Evolutionary conservation across 768 basidiomycete species (phyloP).

Genomic region (Russula sp.): DNA sequence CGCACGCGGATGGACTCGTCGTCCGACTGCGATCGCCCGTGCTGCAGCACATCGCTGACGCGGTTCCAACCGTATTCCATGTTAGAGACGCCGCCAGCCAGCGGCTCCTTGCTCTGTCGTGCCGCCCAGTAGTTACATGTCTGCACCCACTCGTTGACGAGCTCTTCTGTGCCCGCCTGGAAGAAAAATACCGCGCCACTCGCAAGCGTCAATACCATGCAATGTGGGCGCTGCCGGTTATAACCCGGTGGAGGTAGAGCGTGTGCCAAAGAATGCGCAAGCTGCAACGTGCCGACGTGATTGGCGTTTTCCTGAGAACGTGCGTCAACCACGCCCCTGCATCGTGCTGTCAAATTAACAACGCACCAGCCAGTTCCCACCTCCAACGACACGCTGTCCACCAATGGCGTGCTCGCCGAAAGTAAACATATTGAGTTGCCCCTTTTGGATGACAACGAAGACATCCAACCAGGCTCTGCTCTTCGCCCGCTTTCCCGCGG

Average conservation of each 20-base stretch:
- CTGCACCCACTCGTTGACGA: constrained; percentile 98
- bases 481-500: constrained; percentile 72
- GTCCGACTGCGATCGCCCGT: constrained; percentile 53
- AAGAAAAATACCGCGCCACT: constrained; percentile 94
- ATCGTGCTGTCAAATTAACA: not conserved
- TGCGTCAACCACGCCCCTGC: constrained; percentile 12
- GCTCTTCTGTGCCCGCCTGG: constrained; percentile 96
- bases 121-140: constrained; percentile 99
- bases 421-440: constrained; percentile 91
- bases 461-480: constrained; percentile 91
- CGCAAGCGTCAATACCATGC: constrained; percentile 88
- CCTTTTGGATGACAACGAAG: constrained; percentile 93
- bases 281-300: constrained; percentile 71
- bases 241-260: constrained; percentile 89
- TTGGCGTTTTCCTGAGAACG: constrained; percentile 72
- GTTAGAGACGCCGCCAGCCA: constrained; percentile 94
- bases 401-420: constrained; percentile 76
- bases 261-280: constrained; percentile 86
- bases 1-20: constrained; percentile 44
- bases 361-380: constrained; percentile 97
- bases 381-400: constrained; percentile 68
- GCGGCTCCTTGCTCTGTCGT: constrained; percentile 88
- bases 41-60: constrained; percentile 48
- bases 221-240: constrained; percentile 83
- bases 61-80: constrained; percentile 99